Percentiles rank a stretch among this genome's conserved stretches.
These are phyloP conservation scores for Camelina sativa DNA, from an alignment of 345 rosid genomes.

Conservation along the genomic window DNA sequence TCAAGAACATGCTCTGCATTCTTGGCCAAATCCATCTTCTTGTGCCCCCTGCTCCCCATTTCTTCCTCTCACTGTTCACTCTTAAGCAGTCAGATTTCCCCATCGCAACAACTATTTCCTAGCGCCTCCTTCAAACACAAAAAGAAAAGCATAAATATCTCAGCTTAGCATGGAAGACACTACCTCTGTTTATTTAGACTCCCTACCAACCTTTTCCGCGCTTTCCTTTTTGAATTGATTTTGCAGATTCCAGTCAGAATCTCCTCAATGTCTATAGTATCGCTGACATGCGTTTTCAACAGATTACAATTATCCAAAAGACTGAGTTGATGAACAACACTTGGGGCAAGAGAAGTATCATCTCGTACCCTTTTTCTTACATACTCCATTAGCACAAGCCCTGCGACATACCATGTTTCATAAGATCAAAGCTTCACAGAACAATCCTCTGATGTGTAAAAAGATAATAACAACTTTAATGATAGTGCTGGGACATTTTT, in stretches of 20 bases:
- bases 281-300: constrained; percentile 22
- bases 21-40: not conserved
- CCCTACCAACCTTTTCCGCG: constrained; percentile 34
- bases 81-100: constrained; percentile 1
- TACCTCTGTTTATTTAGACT: not conserved
- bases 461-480: no score
- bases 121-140: constrained; percentile 29
- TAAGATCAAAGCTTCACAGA: not conserved
- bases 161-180: not conserved
- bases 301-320: constrained; percentile 30
- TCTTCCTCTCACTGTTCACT: not conserved
- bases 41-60: constrained; percentile 7
- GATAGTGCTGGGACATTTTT: no score
- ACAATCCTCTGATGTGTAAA: no score
- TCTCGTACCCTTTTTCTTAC: constrained; percentile 26
- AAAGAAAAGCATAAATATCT: not conserved
- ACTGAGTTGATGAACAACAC: constrained; percentile 20
- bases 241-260: constrained; percentile 27
- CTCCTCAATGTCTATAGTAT: constrained; percentile 33
- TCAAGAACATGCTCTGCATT: constrained; percentile 8
- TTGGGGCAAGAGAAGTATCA: constrained; percentile 32
- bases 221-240: constrained; percentile 7
- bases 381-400: constrained; percentile 40
- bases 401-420: constrained; percentile 23
- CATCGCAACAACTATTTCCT: not conserved